phyloP scores from a whole-genome alignment of 768 basidiomycete species.

The Tricholoma furcatifolium region DNA sequence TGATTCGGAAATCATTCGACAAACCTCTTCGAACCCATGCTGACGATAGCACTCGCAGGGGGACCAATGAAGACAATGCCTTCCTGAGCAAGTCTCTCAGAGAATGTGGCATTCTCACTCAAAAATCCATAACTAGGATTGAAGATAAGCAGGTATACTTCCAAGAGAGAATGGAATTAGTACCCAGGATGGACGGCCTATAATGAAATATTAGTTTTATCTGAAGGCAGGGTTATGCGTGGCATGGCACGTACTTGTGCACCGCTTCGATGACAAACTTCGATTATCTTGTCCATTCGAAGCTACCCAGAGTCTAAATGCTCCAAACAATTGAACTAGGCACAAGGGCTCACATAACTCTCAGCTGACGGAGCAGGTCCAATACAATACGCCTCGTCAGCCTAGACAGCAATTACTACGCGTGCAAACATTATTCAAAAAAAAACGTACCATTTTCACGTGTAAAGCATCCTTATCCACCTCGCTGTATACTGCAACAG shows the following conservation, averaged over 20 bases:
- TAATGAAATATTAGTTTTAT: constrained; percentile 1
- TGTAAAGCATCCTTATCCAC: constrained; percentile 81
- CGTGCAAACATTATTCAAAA: neutral
- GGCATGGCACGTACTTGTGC: constrained; percentile 71
- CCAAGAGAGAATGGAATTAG: neutral
- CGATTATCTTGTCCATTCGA: constrained; percentile 84
- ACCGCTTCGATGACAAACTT: constrained; percentile 75
- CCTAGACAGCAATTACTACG: constrained; percentile 32
- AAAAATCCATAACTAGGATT: constrained; percentile 76
- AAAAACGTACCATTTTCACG: constrained; percentile 62
- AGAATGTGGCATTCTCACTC: constrained; percentile 87
- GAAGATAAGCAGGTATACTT: constrained; percentile 3
- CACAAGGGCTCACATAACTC: constrained; percentile 69
- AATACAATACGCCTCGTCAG: constrained; percentile 90
- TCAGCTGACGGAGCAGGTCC: constrained; percentile 88
- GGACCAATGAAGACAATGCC: constrained; percentile 92
- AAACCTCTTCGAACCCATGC: constrained; percentile 95
- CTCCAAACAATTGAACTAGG: neutral
- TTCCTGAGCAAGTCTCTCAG: constrained; percentile 67
- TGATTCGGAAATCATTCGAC: constrained; percentile 4
- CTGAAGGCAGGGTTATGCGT: neutral
- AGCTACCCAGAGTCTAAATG: constrained; percentile 44
- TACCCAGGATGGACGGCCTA: constrained; percentile 94
- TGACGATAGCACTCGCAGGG: constrained; percentile 80
- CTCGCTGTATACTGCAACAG: constrained; percentile 90